These are phyloP conservation scores for Fraxinus platypoda DNA, from an alignment of 305 asterid species.

Conservation along the genomic window DNA sequence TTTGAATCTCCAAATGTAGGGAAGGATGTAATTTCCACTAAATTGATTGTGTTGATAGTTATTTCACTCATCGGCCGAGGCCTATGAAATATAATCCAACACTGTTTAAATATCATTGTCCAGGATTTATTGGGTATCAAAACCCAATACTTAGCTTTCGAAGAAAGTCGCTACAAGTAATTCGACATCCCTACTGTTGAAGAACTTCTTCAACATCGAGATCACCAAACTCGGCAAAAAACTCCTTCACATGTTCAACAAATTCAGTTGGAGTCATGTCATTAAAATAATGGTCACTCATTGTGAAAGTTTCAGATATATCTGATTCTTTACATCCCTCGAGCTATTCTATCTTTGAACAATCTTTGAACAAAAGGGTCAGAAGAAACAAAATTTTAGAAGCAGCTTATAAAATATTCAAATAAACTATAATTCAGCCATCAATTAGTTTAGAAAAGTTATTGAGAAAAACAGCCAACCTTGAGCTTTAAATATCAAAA, in stretches of 20 bases:
- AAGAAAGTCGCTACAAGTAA: not conserved
- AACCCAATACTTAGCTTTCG: not conserved
- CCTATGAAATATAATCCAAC: too few species aligned
- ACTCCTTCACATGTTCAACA: constrained; percentile 62
- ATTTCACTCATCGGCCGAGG: too few species aligned
- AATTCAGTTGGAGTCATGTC: constrained; percentile 59
- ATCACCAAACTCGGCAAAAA: constrained; percentile 74
- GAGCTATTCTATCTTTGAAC: constrained; percentile 7
- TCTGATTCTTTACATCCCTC: not conserved
- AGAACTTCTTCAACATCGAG: constrained; percentile 76
- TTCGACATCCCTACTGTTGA: constrained; percentile 58
- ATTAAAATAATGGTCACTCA: constrained; percentile 40
- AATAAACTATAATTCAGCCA: not conserved
- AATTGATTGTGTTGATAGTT: too few species aligned
- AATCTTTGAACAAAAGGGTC: too few species aligned
- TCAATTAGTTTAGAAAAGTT: too few species aligned
- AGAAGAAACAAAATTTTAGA: not conserved
- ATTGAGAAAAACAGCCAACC: not conserved
- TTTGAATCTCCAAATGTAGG: too few species aligned
- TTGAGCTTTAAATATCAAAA: not conserved
- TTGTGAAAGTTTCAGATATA: not conserved
- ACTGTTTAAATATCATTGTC: too few species aligned
- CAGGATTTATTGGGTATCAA: too few species aligned
- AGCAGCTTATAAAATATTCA: not conserved
- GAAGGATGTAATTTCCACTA: too few species aligned